Conservation (phyloP, 2,329 filamentous ascomycete species). For the Aspergillus fructus region DNA sequence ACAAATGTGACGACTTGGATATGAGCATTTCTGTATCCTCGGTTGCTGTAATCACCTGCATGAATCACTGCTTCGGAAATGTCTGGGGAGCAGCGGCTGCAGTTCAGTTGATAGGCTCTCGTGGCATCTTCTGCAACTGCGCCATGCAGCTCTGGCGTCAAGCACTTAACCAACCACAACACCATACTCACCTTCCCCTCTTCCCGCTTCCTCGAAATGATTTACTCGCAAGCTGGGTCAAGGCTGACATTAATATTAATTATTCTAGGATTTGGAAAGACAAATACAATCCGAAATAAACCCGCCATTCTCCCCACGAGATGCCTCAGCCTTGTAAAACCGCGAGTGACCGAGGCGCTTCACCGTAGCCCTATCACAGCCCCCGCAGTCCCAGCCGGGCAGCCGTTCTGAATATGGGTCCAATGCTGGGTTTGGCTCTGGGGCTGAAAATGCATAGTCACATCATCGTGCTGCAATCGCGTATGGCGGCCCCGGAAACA, state of each 20-base stretch:
- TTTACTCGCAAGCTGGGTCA: constrained; percentile 2
- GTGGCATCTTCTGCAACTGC: constrained; percentile 15
- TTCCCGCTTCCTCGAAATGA: neutral
- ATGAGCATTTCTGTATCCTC: constrained; percentile 2
- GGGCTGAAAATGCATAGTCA: constrained; percentile 11
- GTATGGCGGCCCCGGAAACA: constrained; percentile 10
- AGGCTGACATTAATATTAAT: constrained; percentile 21
- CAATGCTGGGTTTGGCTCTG: constrained; percentile 4
- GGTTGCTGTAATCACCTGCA: constrained; percentile 13
- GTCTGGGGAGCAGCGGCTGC: constrained; percentile 12
- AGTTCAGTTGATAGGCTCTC: constrained; percentile 23
- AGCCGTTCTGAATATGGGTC: neutral
- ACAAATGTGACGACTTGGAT: constrained; percentile 4
- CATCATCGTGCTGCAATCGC: neutral
- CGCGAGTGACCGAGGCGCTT: neutral
- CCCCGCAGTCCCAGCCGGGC: neutral
- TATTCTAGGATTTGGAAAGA: constrained; percentile 90
- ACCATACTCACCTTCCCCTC: constrained; percentile 5
- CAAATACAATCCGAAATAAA: constrained; percentile 68
- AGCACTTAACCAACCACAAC: constrained; percentile 20
- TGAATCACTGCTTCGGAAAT: constrained; percentile 10
- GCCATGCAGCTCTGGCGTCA: constrained; percentile 16
- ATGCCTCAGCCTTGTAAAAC: neutral
- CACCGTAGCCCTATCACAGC: neutral
- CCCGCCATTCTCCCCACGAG: neutral